Evolutionary conservation across 108 stramenopile genomes (phyloP).

Genomic region (Licmophora abbreviata): DNA sequence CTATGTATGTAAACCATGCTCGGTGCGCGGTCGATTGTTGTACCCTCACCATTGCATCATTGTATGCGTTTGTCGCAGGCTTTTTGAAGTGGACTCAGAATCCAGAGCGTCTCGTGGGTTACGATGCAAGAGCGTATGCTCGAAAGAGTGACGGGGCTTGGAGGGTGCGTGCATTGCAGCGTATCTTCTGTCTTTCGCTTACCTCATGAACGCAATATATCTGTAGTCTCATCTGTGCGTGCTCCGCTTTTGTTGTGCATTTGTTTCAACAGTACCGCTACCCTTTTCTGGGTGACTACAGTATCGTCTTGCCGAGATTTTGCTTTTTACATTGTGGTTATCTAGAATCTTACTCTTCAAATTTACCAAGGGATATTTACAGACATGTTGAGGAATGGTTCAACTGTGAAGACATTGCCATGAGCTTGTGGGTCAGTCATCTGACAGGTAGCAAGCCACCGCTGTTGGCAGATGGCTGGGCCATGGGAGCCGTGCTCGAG

Average conservation of each 20-base stretch:
- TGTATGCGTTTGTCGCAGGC: too few relatives aligned
- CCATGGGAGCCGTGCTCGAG: slow-evolving; percentile 49
- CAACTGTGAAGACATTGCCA: slow-evolving; percentile 84
- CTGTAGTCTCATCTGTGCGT: too few relatives aligned
- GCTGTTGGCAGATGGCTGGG: slow-evolving; percentile 73
- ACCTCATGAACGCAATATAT: too few relatives aligned
- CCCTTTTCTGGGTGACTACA: too few relatives aligned
- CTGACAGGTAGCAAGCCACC: slow-evolving; percentile 60
- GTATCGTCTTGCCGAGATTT: slow-evolving; percentile 56
- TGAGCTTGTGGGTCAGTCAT: slow-evolving; percentile 68
- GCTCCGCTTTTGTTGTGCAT: too few relatives aligned
- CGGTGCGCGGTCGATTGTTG: too few relatives aligned
- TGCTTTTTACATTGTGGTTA: slow-evolving; percentile 75
- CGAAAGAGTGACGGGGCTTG: too few relatives aligned
- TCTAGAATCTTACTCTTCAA: slow-evolving; percentile 50
- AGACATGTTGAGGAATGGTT: slow-evolving; percentile 41
- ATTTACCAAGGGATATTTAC: slow-evolving; percentile 44
- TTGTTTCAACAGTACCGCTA: too few relatives aligned
- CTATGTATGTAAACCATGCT: too few relatives aligned
- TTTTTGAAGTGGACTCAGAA: slow-evolving; percentile 69
- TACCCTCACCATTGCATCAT: too few relatives aligned
- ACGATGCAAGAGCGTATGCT: slow-evolving; percentile 58
- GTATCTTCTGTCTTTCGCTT: too few relatives aligned
- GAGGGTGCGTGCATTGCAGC: background rate
- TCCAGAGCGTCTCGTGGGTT: slow-evolving; percentile 82